These are phyloP conservation scores for Scheffersomyces ergatensis DNA, from an alignment of 805 yeast species.

Conservation along the genomic window DNA sequence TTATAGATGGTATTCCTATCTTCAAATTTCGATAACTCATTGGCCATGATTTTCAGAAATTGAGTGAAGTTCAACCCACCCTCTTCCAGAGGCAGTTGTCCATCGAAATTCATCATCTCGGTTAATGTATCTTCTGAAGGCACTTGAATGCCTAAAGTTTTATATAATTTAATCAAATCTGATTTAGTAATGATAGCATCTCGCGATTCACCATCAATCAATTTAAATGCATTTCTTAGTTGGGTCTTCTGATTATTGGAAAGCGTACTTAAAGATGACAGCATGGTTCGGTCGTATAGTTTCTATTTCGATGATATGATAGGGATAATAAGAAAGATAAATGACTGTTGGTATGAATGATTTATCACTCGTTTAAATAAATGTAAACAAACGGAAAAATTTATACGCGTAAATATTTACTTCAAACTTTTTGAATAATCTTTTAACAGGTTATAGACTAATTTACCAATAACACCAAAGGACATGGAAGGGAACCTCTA, in stretches of 20 bases:
- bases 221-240: conserved; percentile 70
- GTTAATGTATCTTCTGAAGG: conserved; percentile 43
- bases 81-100: conserved; percentile 15
- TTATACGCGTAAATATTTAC: too few relatives aligned
- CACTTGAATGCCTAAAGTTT: conserved; percentile 48
- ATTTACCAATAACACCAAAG: too few relatives aligned
- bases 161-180: conserved; percentile 56
- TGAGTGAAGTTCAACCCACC: conserved; percentile 57
- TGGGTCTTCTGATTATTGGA: conserved; percentile 63
- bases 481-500: conserved; percentile 21
- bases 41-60: conserved; percentile 62
- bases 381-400: too few relatives aligned
- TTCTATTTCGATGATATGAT: too few relatives aligned
- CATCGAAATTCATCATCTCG: conserved; percentile 44
- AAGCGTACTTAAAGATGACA: conserved; percentile 40
- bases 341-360: too few relatives aligned
- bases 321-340: too few relatives aligned
- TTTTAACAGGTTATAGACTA: too few relatives aligned
- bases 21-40: conserved; percentile 50
- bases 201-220: conserved; percentile 74
- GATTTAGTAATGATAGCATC: conserved; percentile 60
- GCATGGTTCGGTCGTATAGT: too few relatives aligned
- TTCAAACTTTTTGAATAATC: too few relatives aligned
- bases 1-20: conserved; percentile 48
- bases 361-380: too few relatives aligned